Evolutionary conservation across 2,329 filamentous ascomycete species (phyloP).

Genomic region (Colletotrichum liaoningense): DNA sequence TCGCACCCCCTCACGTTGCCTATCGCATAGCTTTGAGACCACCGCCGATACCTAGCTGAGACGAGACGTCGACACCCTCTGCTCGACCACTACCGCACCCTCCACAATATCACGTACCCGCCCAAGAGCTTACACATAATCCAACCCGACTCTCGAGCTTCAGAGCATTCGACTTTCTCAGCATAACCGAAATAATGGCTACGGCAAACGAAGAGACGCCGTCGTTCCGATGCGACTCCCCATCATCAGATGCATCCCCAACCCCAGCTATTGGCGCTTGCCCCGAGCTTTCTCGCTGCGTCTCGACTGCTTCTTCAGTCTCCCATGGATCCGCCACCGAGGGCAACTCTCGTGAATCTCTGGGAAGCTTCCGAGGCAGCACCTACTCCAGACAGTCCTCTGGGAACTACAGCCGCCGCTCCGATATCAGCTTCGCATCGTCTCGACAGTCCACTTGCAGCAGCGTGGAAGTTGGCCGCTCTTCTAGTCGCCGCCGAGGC

Average conservation of each 20-base stretch:
- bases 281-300: conserved; percentile 69
- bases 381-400: conserved; percentile 73
- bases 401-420: conserved; percentile 62
- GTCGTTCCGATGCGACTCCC: conserved; percentile 66
- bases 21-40: conserved; percentile 16
- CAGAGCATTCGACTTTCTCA: conserved; percentile 7
- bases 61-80: conserved; percentile 18
- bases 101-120: background rate
- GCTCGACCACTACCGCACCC: background rate
- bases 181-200: conserved; percentile 43
- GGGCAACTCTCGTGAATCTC: conserved; percentile 62
- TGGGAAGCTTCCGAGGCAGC: conserved; percentile 68
- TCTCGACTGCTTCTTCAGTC: conserved; percentile 72
- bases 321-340: conserved; percentile 66
- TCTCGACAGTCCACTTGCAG: conserved; percentile 61
- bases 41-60: conserved; percentile 3
- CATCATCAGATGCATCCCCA: conserved; percentile 73
- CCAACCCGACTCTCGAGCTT: background rate
- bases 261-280: conserved; percentile 71
- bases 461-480: conserved; percentile 48
- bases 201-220: conserved; percentile 46
- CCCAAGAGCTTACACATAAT: background rate
- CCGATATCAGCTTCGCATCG: conserved; percentile 53
- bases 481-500: conserved; percentile 71
- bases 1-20: conserved; percentile 8